Evolutionary conservation across 1,139 yeast species (phyloP), one percentile per base, ranked within the genome.

Genomic region (Saccharomyces hybrid): DNA sequence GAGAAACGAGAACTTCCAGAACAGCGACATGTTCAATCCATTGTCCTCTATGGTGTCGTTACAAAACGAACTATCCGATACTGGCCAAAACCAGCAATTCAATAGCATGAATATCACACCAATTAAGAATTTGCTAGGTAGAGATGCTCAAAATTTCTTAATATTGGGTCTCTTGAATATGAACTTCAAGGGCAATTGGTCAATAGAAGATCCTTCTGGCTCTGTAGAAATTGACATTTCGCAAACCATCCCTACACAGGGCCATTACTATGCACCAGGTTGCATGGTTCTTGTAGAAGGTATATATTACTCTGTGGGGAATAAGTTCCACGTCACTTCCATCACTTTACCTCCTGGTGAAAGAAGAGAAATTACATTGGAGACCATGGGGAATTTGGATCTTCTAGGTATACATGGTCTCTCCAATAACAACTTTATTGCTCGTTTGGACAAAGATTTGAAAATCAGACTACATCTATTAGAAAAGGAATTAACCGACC

Each of bases 321-420:
- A 82, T 26, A 81, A 78, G 46, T 90, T 93, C 65, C 82, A 86
- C 59, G 96, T 87, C 1, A 79, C 87, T 42, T 80, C 86, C 12
- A 76, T 91, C 53, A 88, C 88, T 1, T 96, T 89, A 57, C 99
- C 99, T 1, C 91, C 95, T 0, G 86, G 90, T 2, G 99, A 93
- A 67, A 76, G 80, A 61, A 75, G 98, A 57, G 84, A 79, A 14
- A 69, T 65, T 1, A 77, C 95, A 0, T 67, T 84, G 54, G 91
- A 84, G 46, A 83, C 84, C 1, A 84, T 82, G 59, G 97, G 96
- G 0, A 79, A 86, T 62, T 66, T 88, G 26, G 98, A 93, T 68
- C 84, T 89, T 62, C 74, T 87, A 65, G 93, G 95, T 1, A 75
- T 86, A n/a, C 80, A 78, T 56, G 64, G 66, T 4, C 47, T 54